Base-by-base conservation (phyloP, 371 early-diverging fungal species). In the Lichtheimia hyalospora region DNA sequence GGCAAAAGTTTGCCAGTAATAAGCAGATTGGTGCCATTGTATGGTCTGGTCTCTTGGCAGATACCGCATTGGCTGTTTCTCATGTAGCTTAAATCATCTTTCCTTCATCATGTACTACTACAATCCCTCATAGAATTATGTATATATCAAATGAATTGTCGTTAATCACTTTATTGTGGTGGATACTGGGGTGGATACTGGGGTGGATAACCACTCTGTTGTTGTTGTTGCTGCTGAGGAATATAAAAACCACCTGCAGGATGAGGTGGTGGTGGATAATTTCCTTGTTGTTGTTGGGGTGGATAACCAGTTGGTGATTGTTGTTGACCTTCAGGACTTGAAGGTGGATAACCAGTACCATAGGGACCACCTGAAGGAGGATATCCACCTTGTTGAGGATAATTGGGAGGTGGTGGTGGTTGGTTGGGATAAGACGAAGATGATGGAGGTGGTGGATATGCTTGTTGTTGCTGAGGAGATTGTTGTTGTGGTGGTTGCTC, bases 11-110 rank as follows among this genome's bases (percentile, higher is more conserved):
- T 71, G 84, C 79, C 27, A 81, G 86, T 42, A 93, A 93, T 62
- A 82, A 84, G 7, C 86, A 87, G 86, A 77, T 90, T 15, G 97
- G 96, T 3, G 85, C 77, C 0, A 74, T 95, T 12, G 65, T 96
- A 7, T 83, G 89, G 62, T 70, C 80, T 16, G 95, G 92, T 4
- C 84, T 95, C 34, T 66, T 85, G 1, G 80, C 83, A 0, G 92
- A 92, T 63, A 55, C 14, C 5, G 46, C 60, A 5, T 20, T 43
- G 14, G 58, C 53, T 57, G 48, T 25, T 20, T 34, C 34, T 8
- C 8, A 34, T 34, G 34, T 34, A 34, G 34, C 10, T 34, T 34
- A 34, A 34, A 8, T 2, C 10, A 6, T 34, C 34, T 8, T 21
- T n/a, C 21, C 12, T 10, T 20, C 3, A 20, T 23, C 54, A 20